Percentiles rank a stretch among this genome's conserved stretches.
These are phyloP conservation scores for Rhizoctonia solani DNA, from an alignment of 1,284 basidiomycete genomes.

Conservation along the genomic window DNA sequence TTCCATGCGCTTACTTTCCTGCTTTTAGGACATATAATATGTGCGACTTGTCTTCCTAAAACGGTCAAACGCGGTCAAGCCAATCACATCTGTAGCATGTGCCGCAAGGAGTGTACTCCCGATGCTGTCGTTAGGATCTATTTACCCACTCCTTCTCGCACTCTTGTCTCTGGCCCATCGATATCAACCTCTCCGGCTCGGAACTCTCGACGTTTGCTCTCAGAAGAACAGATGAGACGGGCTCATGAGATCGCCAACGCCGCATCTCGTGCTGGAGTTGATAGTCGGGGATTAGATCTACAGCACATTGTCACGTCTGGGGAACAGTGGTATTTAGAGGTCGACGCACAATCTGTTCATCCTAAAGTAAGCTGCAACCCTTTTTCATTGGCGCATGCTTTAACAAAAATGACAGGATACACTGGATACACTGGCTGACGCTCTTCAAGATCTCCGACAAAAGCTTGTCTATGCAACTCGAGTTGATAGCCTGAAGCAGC, in stretches of 20 bases:
- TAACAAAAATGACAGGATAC: not conserved
- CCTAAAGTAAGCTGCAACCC: not conserved
- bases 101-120: constrained; percentile 20
- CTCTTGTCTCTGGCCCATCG: not conserved
- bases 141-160: not conserved
- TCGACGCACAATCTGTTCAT: constrained; percentile 1
- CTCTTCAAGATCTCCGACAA: constrained; percentile 5
- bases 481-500: constrained; percentile 10
- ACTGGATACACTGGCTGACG: not conserved
- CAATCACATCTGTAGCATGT: constrained; percentile 24
- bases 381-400: too few species aligned
- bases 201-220: not conserved
- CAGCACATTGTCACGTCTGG: constrained; percentile 18
- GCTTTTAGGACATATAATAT: constrained; percentile 22
- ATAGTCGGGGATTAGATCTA: not conserved
- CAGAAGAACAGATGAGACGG: constrained; percentile 2
- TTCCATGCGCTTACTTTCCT: not conserved
- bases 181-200: not conserved
- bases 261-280: constrained; percentile 4
- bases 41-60: constrained; percentile 13
- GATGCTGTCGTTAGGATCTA: constrained; percentile 16
- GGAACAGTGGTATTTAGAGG: constrained; percentile 12
- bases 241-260: constrained; percentile 16
- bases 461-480: constrained; percentile 26
- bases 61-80: constrained; percentile 6